Percentiles rank a stretch among this genome's conserved stretches.
phyloP scores from a whole-genome alignment of 208 protist species.

The Herpetomonas muscarum region DNA sequence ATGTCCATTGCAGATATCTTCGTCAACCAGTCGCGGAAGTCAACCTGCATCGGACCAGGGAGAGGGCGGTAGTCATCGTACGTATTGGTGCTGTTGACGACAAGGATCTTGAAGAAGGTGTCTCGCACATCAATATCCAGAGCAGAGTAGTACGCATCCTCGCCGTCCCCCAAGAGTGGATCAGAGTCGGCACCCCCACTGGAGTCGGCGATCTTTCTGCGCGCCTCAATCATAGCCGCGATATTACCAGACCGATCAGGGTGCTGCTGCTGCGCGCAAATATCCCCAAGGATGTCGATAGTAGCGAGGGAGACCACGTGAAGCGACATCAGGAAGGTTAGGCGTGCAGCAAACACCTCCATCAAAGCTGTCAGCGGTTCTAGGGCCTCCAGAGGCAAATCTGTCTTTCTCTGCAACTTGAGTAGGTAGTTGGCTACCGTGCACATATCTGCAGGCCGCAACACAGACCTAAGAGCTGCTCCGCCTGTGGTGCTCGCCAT shows the following conservation, averaged over 20 bases:
- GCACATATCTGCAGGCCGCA: conserved; percentile 68
- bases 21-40: conserved; percentile 62
- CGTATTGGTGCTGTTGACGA: conserved; percentile 48
- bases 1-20: conserved; percentile 51
- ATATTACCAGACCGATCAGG: conserved; percentile 44
- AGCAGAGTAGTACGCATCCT: conserved; percentile 41
- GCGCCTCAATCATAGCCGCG: conserved; percentile 14
- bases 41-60: conserved; percentile 56
- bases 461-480: conserved; percentile 8
- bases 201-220: conserved; percentile 16
- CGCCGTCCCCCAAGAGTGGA: conserved; percentile 22
- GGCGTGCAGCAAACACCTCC: conserved; percentile 46
- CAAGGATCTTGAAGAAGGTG: conserved; percentile 40
- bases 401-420: conserved; percentile 32
- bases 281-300: conserved; percentile 42
- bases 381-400: conserved; percentile 51
- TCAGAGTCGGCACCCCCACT: too few relatives aligned
- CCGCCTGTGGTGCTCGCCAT: neutral
- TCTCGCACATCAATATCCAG: conserved; percentile 79
- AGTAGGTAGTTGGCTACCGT: conserved; percentile 27
- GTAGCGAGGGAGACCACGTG: conserved; percentile 42
- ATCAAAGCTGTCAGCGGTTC: conserved; percentile 43
- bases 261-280: conserved; percentile 41
- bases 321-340: conserved; percentile 38
- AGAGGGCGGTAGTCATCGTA: conserved; percentile 51